These are phyloP conservation scores for Vanrija sp. DNA, from an alignment of 1,284 basidiomycete genomes.

Conservation along the genomic window DNA sequence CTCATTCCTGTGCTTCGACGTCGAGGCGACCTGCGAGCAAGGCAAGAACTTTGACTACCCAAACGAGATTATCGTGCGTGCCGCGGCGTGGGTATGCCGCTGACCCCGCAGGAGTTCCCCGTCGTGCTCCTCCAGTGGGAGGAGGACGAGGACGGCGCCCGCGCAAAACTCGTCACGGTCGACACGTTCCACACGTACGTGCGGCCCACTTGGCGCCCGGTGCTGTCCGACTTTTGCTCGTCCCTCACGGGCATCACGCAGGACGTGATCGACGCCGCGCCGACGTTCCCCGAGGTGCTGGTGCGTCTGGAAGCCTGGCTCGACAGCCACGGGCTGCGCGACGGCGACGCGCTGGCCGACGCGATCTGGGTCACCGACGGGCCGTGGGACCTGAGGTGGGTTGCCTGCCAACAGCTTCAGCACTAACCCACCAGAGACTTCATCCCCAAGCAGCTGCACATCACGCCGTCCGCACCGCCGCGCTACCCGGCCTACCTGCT, in stretches of 20 bases:
- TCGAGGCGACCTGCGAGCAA: conserved; percentile 84
- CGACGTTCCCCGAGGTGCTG: conserved; percentile 69
- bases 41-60: conserved; percentile 65
- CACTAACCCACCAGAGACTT: conserved; percentile 26
- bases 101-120: conserved; percentile 33
- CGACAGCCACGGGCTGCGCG: conserved; percentile 48
- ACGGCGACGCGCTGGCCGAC: conserved; percentile 35
- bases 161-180: conserved; percentile 17
- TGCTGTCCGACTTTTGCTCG: conserved; percentile 76
- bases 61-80: conserved; percentile 86
- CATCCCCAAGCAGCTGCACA: conserved; percentile 47
- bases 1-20: conserved; percentile 54
- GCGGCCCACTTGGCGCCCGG: conserved; percentile 77
- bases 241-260: conserved; percentile 87
- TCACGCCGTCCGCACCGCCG: conserved; percentile 33
- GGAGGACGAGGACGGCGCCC: not conserved
- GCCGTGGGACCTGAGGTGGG: conserved; percentile 48
- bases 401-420: not conserved
- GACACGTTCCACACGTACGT: conserved; percentile 84
- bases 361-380: conserved; percentile 56
- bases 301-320: conserved; percentile 66
- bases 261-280: conserved; percentile 75
- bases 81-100: too few species aligned
- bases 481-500: conserved; percentile 40
- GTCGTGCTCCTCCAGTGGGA: conserved; percentile 81